Percentiles rank a stretch among this genome's conserved stretches.
Conservation (phyloP, 2,329 filamentous ascomycete genomes). For the Arthroderma uncinatum region DNA sequence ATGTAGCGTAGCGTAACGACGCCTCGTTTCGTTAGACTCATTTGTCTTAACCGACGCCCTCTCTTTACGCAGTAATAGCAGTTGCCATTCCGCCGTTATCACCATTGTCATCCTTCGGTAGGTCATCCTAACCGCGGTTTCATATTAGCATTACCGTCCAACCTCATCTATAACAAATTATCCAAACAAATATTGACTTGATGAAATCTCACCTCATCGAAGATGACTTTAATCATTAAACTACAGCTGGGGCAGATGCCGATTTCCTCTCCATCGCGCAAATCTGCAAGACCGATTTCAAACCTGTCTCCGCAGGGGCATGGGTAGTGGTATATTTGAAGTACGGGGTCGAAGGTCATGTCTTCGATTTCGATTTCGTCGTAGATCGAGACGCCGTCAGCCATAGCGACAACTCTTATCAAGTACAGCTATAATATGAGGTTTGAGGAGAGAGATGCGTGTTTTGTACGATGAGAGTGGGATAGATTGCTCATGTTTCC, state of each 20-base stretch:
- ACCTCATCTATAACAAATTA: background rate
- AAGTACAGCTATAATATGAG: background rate
- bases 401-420: conserved; percentile 36
- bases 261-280: conserved; percentile 82
- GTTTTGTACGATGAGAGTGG: background rate
- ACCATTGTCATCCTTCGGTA: conserved; percentile 37
- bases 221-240: conserved; percentile 91
- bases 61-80: conserved; percentile 18
- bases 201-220: conserved; percentile 57
- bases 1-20: too few species aligned
- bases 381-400: conserved; percentile 66
- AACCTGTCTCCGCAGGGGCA: conserved; percentile 97
- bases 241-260: conserved; percentile 97
- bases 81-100: conserved; percentile 17
- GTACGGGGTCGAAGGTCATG: conserved; percentile 75
- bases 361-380: conserved; percentile 99
- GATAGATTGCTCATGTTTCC: background rate
- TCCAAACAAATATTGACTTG: background rate
- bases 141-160: background rate
- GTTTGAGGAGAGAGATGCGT: background rate
- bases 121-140: conserved; percentile 35
- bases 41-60: background rate
- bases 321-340: conserved; percentile 89
- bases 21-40: background rate
- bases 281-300: conserved; percentile 73